Evolutionary conservation across 2,329 filamentous ascomycete species (phyloP).

Genomic region (Penicillium sp.): DNA sequence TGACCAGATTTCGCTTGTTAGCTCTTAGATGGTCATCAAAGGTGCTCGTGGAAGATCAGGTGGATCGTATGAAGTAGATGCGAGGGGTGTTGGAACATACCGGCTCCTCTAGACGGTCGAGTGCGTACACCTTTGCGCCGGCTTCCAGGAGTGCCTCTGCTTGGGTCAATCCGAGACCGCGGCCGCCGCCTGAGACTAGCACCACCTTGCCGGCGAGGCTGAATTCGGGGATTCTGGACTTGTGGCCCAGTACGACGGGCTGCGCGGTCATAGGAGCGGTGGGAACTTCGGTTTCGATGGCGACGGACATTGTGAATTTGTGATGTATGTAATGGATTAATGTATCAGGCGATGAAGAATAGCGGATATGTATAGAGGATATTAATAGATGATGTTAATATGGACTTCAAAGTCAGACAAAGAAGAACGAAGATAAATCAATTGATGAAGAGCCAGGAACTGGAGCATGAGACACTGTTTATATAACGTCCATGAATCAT

Average conservation of each 20-base stretch:
- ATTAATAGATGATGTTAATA: neutral
- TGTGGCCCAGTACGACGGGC: constrained; percentile 32
- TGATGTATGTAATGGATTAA: neutral
- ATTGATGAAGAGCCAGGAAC: neutral
- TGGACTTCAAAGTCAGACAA: neutral
- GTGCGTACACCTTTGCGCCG: constrained; percentile 57
- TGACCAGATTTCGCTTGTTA: neutral
- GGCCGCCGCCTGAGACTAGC: constrained; percentile 66
- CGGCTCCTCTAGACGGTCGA: constrained; percentile 43
- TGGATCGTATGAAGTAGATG: neutral
- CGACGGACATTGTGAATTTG: constrained; percentile 36
- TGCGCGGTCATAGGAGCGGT: constrained; percentile 28
- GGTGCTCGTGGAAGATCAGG: too few species aligned
- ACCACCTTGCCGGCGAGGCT: constrained; percentile 67
- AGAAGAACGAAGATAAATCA: neutral
- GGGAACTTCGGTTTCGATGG: constrained; percentile 30
- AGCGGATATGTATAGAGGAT: neutral
- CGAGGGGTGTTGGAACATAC: constrained; percentile 23
- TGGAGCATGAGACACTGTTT: neutral
- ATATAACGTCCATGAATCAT: neutral
- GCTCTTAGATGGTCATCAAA: neutral
- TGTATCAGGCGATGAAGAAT: constrained; percentile 6
- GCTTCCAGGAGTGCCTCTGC: constrained; percentile 71
- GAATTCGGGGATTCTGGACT: constrained; percentile 64
- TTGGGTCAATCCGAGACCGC: constrained; percentile 69